phyloP scores from a whole-genome alignment of 2,329 filamentous ascomycete genomes.

The Penicillium psychrosexuale region DNA sequence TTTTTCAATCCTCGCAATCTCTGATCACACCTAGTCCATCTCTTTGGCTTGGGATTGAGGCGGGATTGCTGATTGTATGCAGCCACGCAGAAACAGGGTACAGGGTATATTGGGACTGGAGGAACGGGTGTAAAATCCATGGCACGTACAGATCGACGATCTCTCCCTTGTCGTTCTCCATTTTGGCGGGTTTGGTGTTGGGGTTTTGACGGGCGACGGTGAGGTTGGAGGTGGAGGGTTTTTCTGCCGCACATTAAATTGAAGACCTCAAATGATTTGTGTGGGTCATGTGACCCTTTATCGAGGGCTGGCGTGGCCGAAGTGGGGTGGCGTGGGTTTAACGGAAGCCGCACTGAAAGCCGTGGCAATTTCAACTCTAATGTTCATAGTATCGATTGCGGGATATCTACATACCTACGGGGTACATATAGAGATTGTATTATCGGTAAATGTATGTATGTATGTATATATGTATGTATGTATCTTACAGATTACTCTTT shows the following conservation, averaged over 20 bases:
- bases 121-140: constrained; percentile 15
- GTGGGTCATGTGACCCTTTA: constrained; percentile 44
- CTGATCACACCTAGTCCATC: neutral
- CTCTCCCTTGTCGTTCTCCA: constrained; percentile 99
- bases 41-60: constrained; percentile 5
- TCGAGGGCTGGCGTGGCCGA: constrained; percentile 35
- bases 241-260: constrained; percentile 31
- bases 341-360: neutral
- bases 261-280: constrained; percentile 34
- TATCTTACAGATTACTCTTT: constrained; percentile 34
- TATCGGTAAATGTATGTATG: neutral
- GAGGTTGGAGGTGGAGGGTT: constrained; percentile 33
- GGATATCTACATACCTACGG: too few relatives aligned
- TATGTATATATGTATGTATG: neutral
- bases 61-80: constrained; percentile 3
- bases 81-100: constrained; percentile 17
- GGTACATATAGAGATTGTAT: neutral
- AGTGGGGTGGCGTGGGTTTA: constrained; percentile 15
- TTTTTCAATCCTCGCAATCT: neutral
- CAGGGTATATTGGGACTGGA: constrained; percentile 11
- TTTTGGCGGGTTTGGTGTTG: constrained; percentile 57
- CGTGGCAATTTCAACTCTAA: constrained; percentile 18
- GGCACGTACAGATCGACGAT: constrained; percentile 92
- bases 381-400: neutral
- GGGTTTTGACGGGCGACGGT: constrained; percentile 39